Evolutionary conservation across 306 rosid genomes (phyloP).

Genomic region (apple (Malus domestica)): ASM211411v1 NC_041799.1:5855001-5855500

Average conservation of each 20-base stretch:
- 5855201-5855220: conserved; percentile 79
- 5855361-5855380: conserved; percentile 47
- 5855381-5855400: conserved; percentile 96
- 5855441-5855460: conserved; percentile 73
- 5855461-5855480: conserved; percentile 48
- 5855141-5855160: conserved; percentile 12
- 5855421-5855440: conserved; percentile 81
- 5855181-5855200: conserved; percentile 75
- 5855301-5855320: background rate
- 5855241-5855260: conserved; percentile 82
- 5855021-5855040: conserved; percentile 42
- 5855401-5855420: conserved; percentile 91
- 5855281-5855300: background rate
- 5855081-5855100: background rate
- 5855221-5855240: conserved; percentile 88
- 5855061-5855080: background rate
- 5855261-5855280: conserved; percentile 16
- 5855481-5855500: conserved; percentile 2
- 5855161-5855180: conserved; percentile 26
- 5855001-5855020: conserved; percentile 82
- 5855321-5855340: background rate
- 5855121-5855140: background rate
- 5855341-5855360: conserved; percentile 29
- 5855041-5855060: background rate
- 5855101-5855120: background rate